Evolutionary conservation across 192 early-diverging fungal genomes (phyloP).

Genomic region (Backusella mclennaniae): DNA sequence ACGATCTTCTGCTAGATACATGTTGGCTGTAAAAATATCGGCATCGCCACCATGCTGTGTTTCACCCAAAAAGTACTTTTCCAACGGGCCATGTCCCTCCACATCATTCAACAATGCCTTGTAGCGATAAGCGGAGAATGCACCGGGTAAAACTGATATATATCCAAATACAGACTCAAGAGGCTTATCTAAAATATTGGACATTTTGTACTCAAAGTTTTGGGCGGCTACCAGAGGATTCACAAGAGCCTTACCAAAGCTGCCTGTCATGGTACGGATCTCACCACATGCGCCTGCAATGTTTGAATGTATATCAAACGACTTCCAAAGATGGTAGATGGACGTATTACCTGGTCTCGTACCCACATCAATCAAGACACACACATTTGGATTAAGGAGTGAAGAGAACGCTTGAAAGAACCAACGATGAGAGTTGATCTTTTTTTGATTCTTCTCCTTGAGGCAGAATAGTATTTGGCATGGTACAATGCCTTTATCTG

Average conservation of each 20-base stretch:
- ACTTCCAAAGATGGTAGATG: slow-evolving; percentile 69
- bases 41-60: slow-evolving; percentile 50
- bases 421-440: slow-evolving; percentile 66
- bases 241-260: slow-evolving; percentile 41
- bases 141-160: slow-evolving; percentile 84
- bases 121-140: slow-evolving; percentile 85
- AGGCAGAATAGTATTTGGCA: slow-evolving; percentile 76
- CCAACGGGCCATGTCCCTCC: slow-evolving; percentile 58
- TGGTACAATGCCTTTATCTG: slow-evolving; percentile 52
- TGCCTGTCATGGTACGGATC: slow-evolving; percentile 58
- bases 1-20: slow-evolving; percentile 86
- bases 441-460: slow-evolving; percentile 70
- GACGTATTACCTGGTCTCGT: slow-evolving; percentile 58
- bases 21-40: slow-evolving; percentile 73
- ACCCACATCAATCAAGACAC: slow-evolving; percentile 65
- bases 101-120: slow-evolving; percentile 66
- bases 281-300: slow-evolving; percentile 68
- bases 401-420: slow-evolving; percentile 68
- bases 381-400: slow-evolving; percentile 57
- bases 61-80: slow-evolving; percentile 77
- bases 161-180: slow-evolving; percentile 86
- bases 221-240: slow-evolving; percentile 64
- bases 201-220: slow-evolving; percentile 76
- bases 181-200: slow-evolving; percentile 66
- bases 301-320: slow-evolving; percentile 58